Base-by-base conservation (phyloP, 345 rosid species). In the Geranium rotundifolium region DNA sequence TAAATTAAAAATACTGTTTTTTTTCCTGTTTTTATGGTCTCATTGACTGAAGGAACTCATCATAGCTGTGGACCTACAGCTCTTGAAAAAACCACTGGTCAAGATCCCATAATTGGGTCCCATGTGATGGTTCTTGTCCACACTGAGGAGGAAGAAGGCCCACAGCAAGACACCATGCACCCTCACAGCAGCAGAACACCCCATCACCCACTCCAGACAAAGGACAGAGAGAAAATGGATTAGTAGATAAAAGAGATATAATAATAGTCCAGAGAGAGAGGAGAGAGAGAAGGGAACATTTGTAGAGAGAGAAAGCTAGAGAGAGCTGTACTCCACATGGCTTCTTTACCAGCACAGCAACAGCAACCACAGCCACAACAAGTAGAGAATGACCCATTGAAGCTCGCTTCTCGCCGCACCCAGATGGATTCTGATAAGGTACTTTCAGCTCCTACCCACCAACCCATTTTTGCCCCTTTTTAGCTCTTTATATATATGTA, bases 381-480 rank as follows among this genome's bases (percentile, higher is more conserved):
- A 15, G 75, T 17, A 41, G 69, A 65, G 69, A 77, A 67, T 63
- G 81, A 78, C 67, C 68, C 74, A 23, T 55, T 61, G 56, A 79
- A 72, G 72, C 27, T 59, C 67, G 20, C 30, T 9, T 60, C 46
- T 55, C 74, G 77, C 68, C 79, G 80, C 58, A 19, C 73, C 15
- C 72, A 78, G 37, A 69, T 82, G 73, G 76, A 79, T 62, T 39
- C 80, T 65, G 85, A 80, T 63, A 81, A 81, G 88, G 88, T 83
- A 31, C 67, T 16, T 17, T 3, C 54, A 9, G 23, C 59, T 23
- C 0, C 19, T 1, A 46, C 62, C 5, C 17, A 9, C 20, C 15
- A 50, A 0, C 27, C 15, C 52, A 15, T 62, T 20, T 15, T 16
- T 16, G 9, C 41, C 55, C 50, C 15, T 50, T 19, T 9, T 20